Conservation (phyloP, 2,329 filamentous ascomycete species). For the Paraphaeosphaeria sporulosa region DNA sequence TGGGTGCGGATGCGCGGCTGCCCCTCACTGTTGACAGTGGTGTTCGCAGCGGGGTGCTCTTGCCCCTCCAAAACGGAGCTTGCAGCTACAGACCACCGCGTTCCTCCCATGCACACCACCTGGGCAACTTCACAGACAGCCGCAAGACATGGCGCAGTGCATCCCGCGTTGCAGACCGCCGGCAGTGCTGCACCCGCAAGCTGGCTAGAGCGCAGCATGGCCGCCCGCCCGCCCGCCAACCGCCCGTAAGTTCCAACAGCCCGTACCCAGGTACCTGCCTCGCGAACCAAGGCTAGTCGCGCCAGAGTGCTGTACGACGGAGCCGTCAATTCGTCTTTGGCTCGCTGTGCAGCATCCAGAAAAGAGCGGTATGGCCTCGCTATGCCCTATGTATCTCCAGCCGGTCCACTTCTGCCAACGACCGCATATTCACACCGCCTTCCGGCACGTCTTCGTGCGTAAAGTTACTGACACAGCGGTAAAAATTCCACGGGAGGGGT, state of each 20-base stretch:
- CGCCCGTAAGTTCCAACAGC: slow-evolving; percentile 18
- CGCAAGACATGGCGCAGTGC: background rate
- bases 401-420: slow-evolving; percentile 34
- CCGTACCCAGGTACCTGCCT: slow-evolving; percentile 4
- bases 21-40: slow-evolving; percentile 10
- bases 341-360: slow-evolving; percentile 32
- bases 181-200: background rate
- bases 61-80: slow-evolving; percentile 9
- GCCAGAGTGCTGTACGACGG: slow-evolving; percentile 30
- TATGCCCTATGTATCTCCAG: slow-evolving; percentile 34
- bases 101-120: background rate
- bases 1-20: background rate
- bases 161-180: background rate
- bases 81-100: background rate
- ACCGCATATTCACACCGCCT: slow-evolving; percentile 32
- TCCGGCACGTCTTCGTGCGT: slow-evolving; percentile 16
- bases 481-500: slow-evolving; percentile 13
- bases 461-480: slow-evolving; percentile 29
- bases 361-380: slow-evolving; percentile 45
- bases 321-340: slow-evolving; percentile 23
- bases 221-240: slow-evolving; percentile 32
- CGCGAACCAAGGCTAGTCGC: slow-evolving; percentile 13
- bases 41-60: slow-evolving; percentile 4
- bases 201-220: slow-evolving; percentile 33
- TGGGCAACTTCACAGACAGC: background rate